Evolutionary conservation across 345 rosid species (phyloP).

Genomic region (Jatropha curcas): DNA sequence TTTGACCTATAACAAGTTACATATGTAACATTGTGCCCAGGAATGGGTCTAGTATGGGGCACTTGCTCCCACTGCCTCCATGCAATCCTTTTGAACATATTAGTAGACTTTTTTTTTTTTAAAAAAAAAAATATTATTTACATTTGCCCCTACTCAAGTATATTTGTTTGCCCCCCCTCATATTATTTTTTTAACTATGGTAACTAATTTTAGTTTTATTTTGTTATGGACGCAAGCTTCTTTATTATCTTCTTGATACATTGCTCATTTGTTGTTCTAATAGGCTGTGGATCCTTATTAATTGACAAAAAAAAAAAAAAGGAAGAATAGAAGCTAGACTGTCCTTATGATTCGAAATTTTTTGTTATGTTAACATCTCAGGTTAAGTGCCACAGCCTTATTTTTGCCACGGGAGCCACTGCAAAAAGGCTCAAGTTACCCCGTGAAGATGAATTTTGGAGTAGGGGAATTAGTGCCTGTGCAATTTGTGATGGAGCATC

Average conservation of each 20-base stretch:
- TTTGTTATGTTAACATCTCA: conserved; percentile 28
- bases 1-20: neutral
- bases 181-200: too few species aligned
- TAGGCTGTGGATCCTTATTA: conserved; percentile 1
- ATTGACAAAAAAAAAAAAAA: neutral
- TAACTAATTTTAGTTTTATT: too few species aligned
- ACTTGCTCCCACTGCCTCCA: too few species aligned
- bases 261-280: neutral
- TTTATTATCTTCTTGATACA: neutral
- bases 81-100: too few species aligned
- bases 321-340: neutral
- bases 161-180: too few species aligned
- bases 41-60: too few species aligned
- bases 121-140: too few species aligned
- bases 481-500: conserved; percentile 99
- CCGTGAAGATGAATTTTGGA: conserved; percentile 96
- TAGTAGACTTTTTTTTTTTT: too few species aligned
- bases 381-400: conserved; percentile 84
- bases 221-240: neutral
- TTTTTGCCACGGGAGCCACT: conserved; percentile 95
- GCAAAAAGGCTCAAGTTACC: conserved; percentile 79
- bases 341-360: neutral
- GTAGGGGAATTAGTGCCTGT: conserved; percentile 98
- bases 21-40: neutral
- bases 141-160: too few species aligned